Evolutionary conservation across 2,329 filamentous ascomycete species (phyloP), one percentile per base, ranked within the genome.

Genomic region (Lasiodiplodia theobromae): DNA sequence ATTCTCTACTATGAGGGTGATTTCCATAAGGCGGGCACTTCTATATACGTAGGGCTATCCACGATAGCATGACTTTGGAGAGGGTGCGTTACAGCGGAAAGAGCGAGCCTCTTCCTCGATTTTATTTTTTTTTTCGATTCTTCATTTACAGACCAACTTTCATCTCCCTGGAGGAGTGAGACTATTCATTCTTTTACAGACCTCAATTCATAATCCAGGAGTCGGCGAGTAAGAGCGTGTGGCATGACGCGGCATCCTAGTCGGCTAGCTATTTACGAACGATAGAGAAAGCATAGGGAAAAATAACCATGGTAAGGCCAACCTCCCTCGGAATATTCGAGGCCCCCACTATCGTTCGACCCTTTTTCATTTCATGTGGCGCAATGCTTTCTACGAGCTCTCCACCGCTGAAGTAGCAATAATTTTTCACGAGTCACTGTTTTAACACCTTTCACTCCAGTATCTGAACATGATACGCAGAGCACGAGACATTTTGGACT

Each of bases 1-100:
- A 52, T 63, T 52, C 23, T 47, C 44, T 51, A 64, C 23, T 18
- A 34, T 34, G 31, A 34, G 31, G 2, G 31, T 18, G 28, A 52
- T 25, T 14, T 18, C 44, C 51, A 21, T 64, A 18, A 53, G 44
- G 60, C 60, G 60, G 52, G 31, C 60, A 60, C 44, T 49, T 64
- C 44, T 64, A 64, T 64, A 64, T 64, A 64, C 60, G 60, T 64
- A 64, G 60, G 47, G 60, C 60, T 64, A 28, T 21, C 60, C 47
- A 38, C 18, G 14, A 28, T 8, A 49, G 18, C 11, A 16, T 5
- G 28, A 10, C 18, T 47, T 38, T 31, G 38, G 25, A 25, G 11
- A 47, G 28, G 18, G n/a, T 18, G n/a, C 28, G 21, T 11, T 16
- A 23, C 11, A 23, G 18, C 23, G 60, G 23, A 28, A 14, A 16